phyloP scores from a whole-genome alignment of 2,329 filamentous ascomycete genomes.

The Botrytis paeoniae region DNA sequence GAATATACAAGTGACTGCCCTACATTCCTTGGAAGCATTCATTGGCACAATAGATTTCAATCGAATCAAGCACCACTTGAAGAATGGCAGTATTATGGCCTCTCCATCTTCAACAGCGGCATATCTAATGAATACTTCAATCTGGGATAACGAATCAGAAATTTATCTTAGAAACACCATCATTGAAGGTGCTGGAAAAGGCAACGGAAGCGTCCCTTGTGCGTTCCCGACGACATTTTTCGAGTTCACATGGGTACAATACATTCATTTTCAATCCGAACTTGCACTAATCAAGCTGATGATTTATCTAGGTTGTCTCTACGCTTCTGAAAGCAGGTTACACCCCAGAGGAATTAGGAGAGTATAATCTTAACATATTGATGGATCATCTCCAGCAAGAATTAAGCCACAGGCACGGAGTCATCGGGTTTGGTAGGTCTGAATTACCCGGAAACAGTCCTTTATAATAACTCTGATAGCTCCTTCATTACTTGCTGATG shows the following conservation, averaged over 20 bases:
- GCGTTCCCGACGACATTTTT: too few species aligned
- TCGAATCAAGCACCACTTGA: too few species aligned
- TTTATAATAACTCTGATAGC: neutral
- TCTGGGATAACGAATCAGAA: too few species aligned
- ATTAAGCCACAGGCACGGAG: neutral
- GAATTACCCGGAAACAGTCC: neutral
- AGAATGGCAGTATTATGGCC: too few species aligned
- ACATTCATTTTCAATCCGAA: constrained; percentile 25
- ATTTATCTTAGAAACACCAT: too few species aligned
- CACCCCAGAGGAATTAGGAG: neutral
- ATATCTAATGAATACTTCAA: too few species aligned
- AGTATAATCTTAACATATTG: neutral
- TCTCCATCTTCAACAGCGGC: too few species aligned
- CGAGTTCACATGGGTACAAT: too few species aligned
- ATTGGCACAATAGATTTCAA: too few species aligned
- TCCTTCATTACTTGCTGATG: neutral
- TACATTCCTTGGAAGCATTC: constrained; percentile 33
- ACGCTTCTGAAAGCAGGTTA: neutral
- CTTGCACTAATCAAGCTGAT: neutral
- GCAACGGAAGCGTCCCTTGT: too few species aligned
- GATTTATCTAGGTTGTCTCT: neutral
- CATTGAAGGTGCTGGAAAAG: too few species aligned
- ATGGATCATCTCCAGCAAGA: neutral
- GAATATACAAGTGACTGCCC: constrained; percentile 32
- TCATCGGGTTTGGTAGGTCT: neutral